Evolutionary conservation across 2,329 filamentous ascomycete genomes (phyloP), one percentile per base, ranked within the genome.

Genomic region (Coleophoma cylindrospora): DNA sequence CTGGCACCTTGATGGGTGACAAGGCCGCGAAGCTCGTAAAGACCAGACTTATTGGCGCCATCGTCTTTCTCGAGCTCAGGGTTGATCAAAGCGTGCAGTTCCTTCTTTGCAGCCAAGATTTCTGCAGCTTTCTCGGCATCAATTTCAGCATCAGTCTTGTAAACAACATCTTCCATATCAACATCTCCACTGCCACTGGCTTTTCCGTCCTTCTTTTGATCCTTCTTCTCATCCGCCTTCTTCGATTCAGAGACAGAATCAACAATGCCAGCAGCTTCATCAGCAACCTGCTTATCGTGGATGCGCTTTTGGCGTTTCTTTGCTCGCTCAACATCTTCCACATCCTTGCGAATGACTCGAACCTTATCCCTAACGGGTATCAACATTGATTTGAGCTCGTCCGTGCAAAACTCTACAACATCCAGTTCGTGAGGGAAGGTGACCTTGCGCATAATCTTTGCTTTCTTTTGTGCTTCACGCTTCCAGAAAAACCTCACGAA

Each of bases 401-500:
- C 91, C 12, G 91, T 92, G 70, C 94, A 99, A 70, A 96, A 96
- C 66, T 99, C 94, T 19, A 95, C 84, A 37, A 89, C 83, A 63
- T 99, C 94, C 34, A 99, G 75, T 70, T 99, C 94, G 46, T 89
- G 84, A 7, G 92, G 92, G 66, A 99, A 99, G 0, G 90, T 92
- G 50, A 99, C 94, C 72, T 97, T 99, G 66, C 91, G 89, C 89
- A 99, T 92, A 61, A 99, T 99, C 79, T 99, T 99, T 58, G 92
- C 91, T 77, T 99, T 99, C 76, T 97, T 97, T 70, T 95, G 87
- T 3, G 89, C 91, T 59, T 95, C 90, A 43, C 87, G 84, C 66
- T 95, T 92, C 94, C 94, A 99, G 74, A 92, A 96, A 74, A 99
- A 99, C 57, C 94, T 89, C 50, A 99, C 89, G 67, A 99, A 96